Evolutionary conservation across 129 eudicot species (phyloP).

Genomic region (Centaurea solstitialis): DNA sequence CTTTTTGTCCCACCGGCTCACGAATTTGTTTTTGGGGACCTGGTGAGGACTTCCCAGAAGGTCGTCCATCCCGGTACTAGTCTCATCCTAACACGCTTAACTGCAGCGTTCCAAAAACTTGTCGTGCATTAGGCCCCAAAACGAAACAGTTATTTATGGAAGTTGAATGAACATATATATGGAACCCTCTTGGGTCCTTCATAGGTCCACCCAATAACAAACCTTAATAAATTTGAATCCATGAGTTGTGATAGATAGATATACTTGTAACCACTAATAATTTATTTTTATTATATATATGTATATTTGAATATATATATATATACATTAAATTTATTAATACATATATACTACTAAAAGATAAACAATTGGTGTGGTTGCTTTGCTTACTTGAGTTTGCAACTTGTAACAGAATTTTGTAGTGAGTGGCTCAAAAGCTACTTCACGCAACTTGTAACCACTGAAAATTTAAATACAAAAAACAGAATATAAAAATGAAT

Average conservation of each 20-base stretch:
- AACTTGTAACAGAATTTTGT: slow-evolving; percentile 37
- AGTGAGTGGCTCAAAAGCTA: slow-evolving; percentile 45
- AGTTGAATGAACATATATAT: no score
- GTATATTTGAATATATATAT: neutral
- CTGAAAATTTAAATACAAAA: neutral
- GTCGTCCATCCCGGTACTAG: no score
- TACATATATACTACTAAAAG: slow-evolving; percentile 15
- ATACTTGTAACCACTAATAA: neutral
- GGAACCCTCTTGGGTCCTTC: no score
- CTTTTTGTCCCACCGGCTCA: no score
- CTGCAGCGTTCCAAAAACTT: no score
- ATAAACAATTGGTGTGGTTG: slow-evolving; percentile 25
- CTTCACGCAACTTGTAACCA: slow-evolving; percentile 35
- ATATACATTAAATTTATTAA: neutral
- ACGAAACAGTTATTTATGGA: no score
- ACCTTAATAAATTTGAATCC: neutral
- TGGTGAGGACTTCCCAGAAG: no score
- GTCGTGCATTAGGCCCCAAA: no score
- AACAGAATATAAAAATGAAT: neutral
- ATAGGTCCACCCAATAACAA: no score
- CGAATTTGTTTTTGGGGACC: no score
- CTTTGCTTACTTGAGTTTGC: slow-evolving; percentile 34
- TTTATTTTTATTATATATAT: neutral
- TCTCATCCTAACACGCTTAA: no score
- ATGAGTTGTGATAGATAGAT: no score